Evolutionary conservation across 225 moss, liverwort and hornwort genomes (phyloP).

Genomic region (Sphagnum tenellum): DNA sequence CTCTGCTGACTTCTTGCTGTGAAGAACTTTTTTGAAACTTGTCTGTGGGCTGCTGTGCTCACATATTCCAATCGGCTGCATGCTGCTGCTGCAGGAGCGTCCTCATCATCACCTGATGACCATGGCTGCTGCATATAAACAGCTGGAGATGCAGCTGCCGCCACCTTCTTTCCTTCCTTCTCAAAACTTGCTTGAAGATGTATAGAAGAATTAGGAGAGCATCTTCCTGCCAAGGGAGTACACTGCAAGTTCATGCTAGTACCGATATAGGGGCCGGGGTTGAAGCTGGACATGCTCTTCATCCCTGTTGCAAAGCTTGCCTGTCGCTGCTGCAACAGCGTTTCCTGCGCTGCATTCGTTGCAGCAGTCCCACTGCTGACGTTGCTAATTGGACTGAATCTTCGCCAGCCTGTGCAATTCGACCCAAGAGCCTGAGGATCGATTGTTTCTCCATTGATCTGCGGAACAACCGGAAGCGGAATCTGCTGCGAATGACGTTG

Average conservation of each 20-base stretch:
- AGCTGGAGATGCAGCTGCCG: background rate
- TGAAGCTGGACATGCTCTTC: conserved; percentile 28
- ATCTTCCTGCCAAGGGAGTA: conserved; percentile 2
- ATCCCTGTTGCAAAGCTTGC: conserved; percentile 5
- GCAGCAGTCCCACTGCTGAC: too few relatives aligned
- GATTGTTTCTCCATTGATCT: background rate
- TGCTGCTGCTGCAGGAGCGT: background rate
- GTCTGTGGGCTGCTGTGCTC: conserved; percentile 32
- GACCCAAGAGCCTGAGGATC: too few relatives aligned
- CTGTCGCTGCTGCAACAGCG: conserved; percentile 7
- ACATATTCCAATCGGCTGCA: conserved; percentile 50
- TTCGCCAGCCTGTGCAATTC: background rate
- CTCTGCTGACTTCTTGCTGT: conserved; percentile 16
- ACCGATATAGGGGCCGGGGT: conserved; percentile 44
- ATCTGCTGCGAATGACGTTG: too few relatives aligned
- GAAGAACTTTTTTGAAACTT: conserved; percentile 18
- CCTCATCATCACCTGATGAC: too few relatives aligned
- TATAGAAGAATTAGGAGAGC: conserved; percentile 18
- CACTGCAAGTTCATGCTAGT: conserved; percentile 9
- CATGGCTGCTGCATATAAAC: too few relatives aligned
- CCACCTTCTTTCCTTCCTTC: conserved; percentile 28
- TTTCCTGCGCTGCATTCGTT: background rate
- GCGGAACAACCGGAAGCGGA: conserved; percentile 5
- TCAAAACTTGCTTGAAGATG: conserved; percentile 22
- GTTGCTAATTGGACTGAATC: conserved; percentile 3